Evolutionary conservation across 202 grass and related monocot genomes (phyloP), one percentile per base, ranked within the genome.

Genomic region (Hordeum pubiflorum): DNA sequence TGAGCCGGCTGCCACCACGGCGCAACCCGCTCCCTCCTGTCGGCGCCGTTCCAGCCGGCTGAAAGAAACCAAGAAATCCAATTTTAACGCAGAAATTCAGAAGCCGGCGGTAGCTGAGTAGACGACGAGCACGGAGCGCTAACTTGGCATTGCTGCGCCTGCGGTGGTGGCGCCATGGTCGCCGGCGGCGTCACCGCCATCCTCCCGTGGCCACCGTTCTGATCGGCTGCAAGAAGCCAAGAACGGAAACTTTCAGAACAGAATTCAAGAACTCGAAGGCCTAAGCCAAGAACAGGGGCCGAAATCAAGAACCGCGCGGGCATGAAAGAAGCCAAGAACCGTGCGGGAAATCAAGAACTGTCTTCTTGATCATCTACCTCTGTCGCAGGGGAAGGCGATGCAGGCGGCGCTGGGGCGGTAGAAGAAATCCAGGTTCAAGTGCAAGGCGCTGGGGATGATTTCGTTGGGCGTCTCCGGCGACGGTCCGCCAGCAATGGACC

Each of bases 31-130:
- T 10, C 17, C 24, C 40, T 48, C 69, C 69, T 26, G 40, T 29
- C 23, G 68, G 2, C 13, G 68, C 40, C 40, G 68, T 48, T 48
- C 23, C 40, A 50, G 15, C 41, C 41, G 41, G 23, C 69, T 72
- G 43, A 24, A 50, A 50, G 43, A 72, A 72, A 72, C 23, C 69
- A 72, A 72, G 69, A 72, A 72, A 72, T 72, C 41, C 24, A 52
- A n/a, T n/a, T 71, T 44, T 32, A 24, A 32, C 15, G 39, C 22
- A 72, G 17, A 8, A 31, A 71, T 71, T 24, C 67, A 27, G 26
- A 70, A 71, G 8, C 6, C 22, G 39, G 22, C 13, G 13, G 66
- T 26, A 44, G 11, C 6, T 7, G 38, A 44, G 66, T 24, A 15
- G 11, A 43, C 1, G 38, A 69, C 11, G 41, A 2, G 39, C 66